phyloP scores from a whole-genome alignment of 345 rosid genomes.

The Aquilaria malaccensis region DNA sequence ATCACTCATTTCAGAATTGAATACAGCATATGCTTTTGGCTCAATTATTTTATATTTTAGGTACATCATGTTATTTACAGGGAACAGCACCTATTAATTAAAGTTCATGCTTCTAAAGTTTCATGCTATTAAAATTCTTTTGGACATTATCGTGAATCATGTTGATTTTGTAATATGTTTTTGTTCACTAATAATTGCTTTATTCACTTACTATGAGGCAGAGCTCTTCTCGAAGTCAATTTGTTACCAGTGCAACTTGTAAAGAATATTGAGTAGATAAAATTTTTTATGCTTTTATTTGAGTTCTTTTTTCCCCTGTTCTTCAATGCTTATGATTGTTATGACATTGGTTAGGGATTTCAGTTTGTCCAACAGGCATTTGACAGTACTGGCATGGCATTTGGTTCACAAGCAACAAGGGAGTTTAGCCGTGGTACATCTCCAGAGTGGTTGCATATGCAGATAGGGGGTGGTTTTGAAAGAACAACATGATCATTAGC shows the following conservation, averaged over 20 bases:
- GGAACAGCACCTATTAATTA: too few species aligned
- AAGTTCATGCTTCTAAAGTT: too few species aligned
- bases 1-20: too few species aligned
- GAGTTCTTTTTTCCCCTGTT: not conserved
- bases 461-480: slow-evolving; percentile 65
- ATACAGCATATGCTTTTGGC: too few species aligned
- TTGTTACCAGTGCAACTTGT: too few species aligned
- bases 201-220: not conserved
- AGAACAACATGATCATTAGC: slow-evolving; percentile 35
- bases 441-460: slow-evolving; percentile 91
- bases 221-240: too few species aligned
- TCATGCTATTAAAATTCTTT: too few species aligned
- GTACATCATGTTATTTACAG: too few species aligned
- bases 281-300: not conserved
- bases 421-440: slow-evolving; percentile 59
- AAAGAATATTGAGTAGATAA: too few species aligned
- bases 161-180: not conserved
- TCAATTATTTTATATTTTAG: too few species aligned
- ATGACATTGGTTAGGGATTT: slow-evolving; percentile 7
- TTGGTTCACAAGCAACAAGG: slow-evolving; percentile 55
- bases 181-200: not conserved
- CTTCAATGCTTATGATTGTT: not conserved
- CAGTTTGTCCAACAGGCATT: slow-evolving; percentile 70
- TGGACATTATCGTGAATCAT: too few species aligned
- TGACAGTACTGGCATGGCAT: slow-evolving; percentile 48